Conservation (phyloP, 1,284 basidiomycete genomes). For the Rhodotorula sp. region DNA sequence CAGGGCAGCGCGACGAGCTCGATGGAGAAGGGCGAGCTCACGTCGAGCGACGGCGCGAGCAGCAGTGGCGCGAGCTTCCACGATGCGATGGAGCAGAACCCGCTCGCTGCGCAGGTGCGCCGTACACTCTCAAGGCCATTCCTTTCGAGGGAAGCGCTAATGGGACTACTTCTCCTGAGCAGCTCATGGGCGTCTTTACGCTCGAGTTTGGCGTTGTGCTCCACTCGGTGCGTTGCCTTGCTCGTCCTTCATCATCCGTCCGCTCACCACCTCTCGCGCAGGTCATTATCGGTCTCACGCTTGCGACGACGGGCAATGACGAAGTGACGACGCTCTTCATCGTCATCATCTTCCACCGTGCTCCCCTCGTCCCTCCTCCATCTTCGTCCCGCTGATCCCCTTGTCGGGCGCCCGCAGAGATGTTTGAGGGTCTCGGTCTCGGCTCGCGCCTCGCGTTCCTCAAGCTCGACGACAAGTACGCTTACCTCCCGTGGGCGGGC, state of each 20-base stretch:
- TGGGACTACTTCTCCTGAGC: neutral
- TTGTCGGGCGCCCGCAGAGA: constrained; percentile 44
- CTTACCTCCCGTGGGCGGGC: constrained; percentile 65
- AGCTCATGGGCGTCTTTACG: constrained; percentile 76
- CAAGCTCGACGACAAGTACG: constrained; percentile 62
- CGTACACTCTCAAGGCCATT: constrained; percentile 59
- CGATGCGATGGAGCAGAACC: constrained; percentile 53
- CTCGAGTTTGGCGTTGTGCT: constrained; percentile 78
- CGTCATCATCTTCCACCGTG: constrained; percentile 64
- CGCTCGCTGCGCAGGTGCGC: constrained; percentile 48
- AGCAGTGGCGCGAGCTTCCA: constrained; percentile 30
- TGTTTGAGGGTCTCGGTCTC: constrained; percentile 86
- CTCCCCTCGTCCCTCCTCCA: constrained; percentile 29
- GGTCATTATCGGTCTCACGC: constrained; percentile 61
- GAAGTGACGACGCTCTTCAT: constrained; percentile 83
- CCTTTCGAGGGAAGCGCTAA: neutral
- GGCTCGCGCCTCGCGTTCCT: constrained; percentile 76
- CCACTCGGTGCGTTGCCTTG: constrained; percentile 65
- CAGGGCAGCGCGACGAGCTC: neutral
- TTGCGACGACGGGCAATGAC: constrained; percentile 69
- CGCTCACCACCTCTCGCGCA: neutral
- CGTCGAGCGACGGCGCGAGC: neutral
- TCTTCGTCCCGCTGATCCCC: constrained; percentile 1
- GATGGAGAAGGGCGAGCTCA: constrained; percentile 15
- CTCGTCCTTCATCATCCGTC: too few species aligned